phyloP scores from a whole-genome alignment of 148 eudicot genomes.

The Mesembryanthemum crystallinum region DNA sequence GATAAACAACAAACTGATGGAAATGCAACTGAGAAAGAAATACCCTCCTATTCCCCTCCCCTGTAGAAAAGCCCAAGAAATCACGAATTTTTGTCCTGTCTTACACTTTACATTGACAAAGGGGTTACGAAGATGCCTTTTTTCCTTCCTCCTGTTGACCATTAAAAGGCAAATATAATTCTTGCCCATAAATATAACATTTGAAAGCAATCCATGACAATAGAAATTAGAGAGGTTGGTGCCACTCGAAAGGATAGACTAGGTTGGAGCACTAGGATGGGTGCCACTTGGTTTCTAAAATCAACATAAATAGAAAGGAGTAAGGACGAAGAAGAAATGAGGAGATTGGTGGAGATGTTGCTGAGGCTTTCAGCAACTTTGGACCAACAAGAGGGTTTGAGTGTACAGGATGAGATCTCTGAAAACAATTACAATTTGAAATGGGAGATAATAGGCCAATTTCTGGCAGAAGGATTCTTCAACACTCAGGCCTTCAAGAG shows the following conservation, averaged over 20 bases:
- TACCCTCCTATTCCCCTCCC: background rate
- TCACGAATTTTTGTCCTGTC: background rate
- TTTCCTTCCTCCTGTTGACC: background rate
- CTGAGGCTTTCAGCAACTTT: background rate
- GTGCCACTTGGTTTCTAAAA: background rate
- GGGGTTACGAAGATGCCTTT: background rate
- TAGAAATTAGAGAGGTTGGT: background rate
- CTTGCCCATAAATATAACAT: background rate
- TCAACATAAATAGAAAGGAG: background rate
- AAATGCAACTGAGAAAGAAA: background rate
- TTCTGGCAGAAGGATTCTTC: background rate
- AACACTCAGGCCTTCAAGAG: background rate
- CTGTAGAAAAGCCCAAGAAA: too few species aligned
- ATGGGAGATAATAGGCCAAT: background rate
- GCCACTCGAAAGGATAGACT: background rate
- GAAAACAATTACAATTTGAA: background rate
- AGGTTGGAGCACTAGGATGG: background rate
- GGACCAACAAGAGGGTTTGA: background rate
- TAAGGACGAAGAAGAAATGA: background rate
- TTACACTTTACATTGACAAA: background rate
- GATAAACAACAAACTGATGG: background rate
- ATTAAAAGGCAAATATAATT: background rate
- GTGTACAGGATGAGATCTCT: background rate
- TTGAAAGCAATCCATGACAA: background rate
- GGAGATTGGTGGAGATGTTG: background rate